Base-by-base conservation (phyloP, 768 basidiomycete species). In the Amanita subjunquillea region DNA sequence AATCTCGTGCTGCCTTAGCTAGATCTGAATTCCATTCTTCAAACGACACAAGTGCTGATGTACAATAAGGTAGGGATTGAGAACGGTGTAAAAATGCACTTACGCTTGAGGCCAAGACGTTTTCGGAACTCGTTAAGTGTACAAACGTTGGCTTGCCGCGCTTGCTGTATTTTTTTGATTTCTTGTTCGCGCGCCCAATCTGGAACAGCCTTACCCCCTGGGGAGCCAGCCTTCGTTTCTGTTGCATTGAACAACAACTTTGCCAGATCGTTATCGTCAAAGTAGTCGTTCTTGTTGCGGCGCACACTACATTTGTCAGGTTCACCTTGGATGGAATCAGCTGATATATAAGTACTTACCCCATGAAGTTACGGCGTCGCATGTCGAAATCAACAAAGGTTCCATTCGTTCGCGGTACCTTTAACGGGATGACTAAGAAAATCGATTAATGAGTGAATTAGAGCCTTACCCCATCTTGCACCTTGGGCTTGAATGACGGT, bases 21-120 rank as follows among this genome's bases (percentile, higher is more conserved):
- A 69, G 56, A 7, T 57, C 62, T 8, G 60, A 56, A 29, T 65
- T 67, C 69, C 69, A 69, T 32, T 68, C 67, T 39, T 58, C 45
- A 53, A 70, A 69, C 27, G 51, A 60, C 12, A 53, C 58, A 55
- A 62, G 58, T 10, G 60, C 64, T 67, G 48, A 34, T 20, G 40
- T 8, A 23, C 25, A 27, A 34, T 42, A 7, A 42, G 39, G 17
- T 23, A n/a, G 15, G 12, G 23, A 4, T 25, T 3, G 20, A 51
- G 27, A 37, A 4, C 8, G 2, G 23, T 29, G 25, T 6, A 22
- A 9, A 32, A 43, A 22, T 20, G 17, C 22, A 37, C 49, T 15
- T 48, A 63, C 62, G 55, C 47, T 60, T 55, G 1, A 63, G 53
- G 5, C 62, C 60, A 9, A 61, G 43, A 40, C 32, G 51, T 37